These are phyloP conservation scores for Coemansia sp. DNA, from an alignment of 192 early-diverging fungal genomes.

Conservation along the genomic window DNA sequence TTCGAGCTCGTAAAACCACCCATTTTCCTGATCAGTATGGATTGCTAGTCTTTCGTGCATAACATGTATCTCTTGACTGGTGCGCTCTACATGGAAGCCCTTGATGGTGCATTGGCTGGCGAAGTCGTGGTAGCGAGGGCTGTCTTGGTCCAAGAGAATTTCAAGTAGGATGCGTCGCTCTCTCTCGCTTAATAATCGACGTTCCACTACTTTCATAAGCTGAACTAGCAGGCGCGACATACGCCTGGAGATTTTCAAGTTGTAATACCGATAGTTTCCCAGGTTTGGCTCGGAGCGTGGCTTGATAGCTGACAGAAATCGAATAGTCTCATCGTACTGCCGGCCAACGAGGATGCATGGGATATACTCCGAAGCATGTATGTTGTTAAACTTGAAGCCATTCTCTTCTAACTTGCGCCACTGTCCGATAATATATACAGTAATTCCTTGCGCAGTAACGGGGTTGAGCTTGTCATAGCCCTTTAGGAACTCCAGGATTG, in stretches of 20 bases:
- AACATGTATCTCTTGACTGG: slow-evolving; percentile 21
- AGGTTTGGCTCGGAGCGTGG: slow-evolving; percentile 1
- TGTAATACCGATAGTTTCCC: slow-evolving; percentile 31
- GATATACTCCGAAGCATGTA: slow-evolving; percentile 44
- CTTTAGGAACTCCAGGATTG: neutral
- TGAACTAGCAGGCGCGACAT: slow-evolving; percentile 18
- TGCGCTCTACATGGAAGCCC: slow-evolving; percentile 3
- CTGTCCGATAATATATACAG: slow-evolving; percentile 21
- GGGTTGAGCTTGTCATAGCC: slow-evolving; percentile 12
- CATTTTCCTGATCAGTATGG: slow-evolving; percentile 39
- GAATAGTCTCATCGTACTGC: slow-evolving; percentile 36
- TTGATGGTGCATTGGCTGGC: neutral
- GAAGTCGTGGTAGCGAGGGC: slow-evolving; percentile 10
- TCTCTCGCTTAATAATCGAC: slow-evolving; percentile 20
- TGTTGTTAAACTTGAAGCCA: slow-evolving; percentile 50
- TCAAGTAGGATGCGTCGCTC: slow-evolving; percentile 41
- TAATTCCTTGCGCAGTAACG: slow-evolving; percentile 17
- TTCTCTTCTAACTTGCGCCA: slow-evolving; percentile 40
- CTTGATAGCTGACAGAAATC: slow-evolving; percentile 38
- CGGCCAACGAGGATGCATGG: slow-evolving; percentile 45
- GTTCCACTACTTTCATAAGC: slow-evolving; percentile 21
- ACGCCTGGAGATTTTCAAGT: slow-evolving; percentile 21
- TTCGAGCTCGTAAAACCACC: slow-evolving; percentile 30
- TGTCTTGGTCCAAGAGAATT: slow-evolving; percentile 16
- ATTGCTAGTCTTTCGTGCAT: slow-evolving; percentile 40